Base-by-base conservation (phyloP, 148 eudicot genomes). In the Silene latifolia region DNA sequence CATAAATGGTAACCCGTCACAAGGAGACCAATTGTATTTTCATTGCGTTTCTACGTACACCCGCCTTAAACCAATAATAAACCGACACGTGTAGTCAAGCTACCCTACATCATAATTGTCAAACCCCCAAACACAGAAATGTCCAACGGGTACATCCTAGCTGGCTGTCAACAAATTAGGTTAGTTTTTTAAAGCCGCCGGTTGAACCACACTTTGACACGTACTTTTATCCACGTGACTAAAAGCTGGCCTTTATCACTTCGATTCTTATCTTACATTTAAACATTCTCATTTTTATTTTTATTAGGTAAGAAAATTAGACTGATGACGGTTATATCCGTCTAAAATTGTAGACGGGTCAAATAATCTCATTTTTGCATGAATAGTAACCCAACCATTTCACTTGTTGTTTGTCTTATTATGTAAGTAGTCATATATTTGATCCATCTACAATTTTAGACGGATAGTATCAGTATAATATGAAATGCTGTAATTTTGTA, bases 161-260 rank as follows among this genome's bases (percentile, higher is more conserved):
- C 23, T 58, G 62, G 62, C 62, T 19, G 10, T 19, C 63, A 59
- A 59, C 20, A 18, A 59, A 59, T 59, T 19, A 59, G 63, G 63
- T 59, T 59, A 18, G 63, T 59, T 59, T 59, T 59, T 59, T 18
- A 59, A 59, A 59, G 63, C 63, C 63, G 63, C 24, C 63, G 23
- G 23, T 19, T 18, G 25, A 59, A 59, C 63, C 21, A 59, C 17
- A 59, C 24, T 59, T 59, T 59, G 63, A 59, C 63, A 59, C 63
- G 63, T 59, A 59, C 1, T 59, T 59, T 0, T 59, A 0, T 59
- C 63, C 23, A 59, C 63, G 63, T 59, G 24, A 59, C 63, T 8
- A 19, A 51, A 58, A n/a, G 3, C 23, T 58, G 21, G n/a, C 59
- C 59, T 54, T 54, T 54, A 54, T 54, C 18, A 54, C 59, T 54